These are phyloP conservation scores for Pilasporangium apinafurcum DNA, from an alignment of 352 stramenopile genomes.

Conservation along the genomic window DNA sequence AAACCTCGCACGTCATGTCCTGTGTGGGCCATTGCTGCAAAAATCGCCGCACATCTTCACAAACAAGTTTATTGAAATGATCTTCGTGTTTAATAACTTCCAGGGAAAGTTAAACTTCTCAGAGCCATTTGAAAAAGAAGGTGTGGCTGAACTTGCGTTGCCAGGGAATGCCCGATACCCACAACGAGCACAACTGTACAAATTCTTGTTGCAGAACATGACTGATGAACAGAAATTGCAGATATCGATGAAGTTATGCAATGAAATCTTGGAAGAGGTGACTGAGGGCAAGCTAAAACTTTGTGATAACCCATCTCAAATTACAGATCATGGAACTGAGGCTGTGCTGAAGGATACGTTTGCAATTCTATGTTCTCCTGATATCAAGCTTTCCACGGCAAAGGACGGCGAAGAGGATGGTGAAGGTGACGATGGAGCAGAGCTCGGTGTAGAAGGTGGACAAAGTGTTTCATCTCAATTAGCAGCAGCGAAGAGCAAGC, in stretches of 20 bases:
- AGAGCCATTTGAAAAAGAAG: constrained; percentile 58
- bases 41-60: constrained; percentile 94
- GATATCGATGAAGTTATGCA: constrained; percentile 93
- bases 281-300: constrained; percentile 71
- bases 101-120: constrained; percentile 55
- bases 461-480: constrained; percentile 68
- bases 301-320: constrained; percentile 66
- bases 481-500: constrained; percentile 86
- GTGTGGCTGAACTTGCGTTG: constrained; percentile 53
- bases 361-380: constrained; percentile 78
- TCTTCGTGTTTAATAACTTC: constrained; percentile 95
- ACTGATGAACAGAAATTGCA: constrained; percentile 95
- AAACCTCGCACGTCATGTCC: constrained; percentile 89
- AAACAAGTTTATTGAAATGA: constrained; percentile 96
- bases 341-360: constrained; percentile 84
- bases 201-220: constrained; percentile 93
- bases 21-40: constrained; percentile 86
- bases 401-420: constrained; percentile 52
- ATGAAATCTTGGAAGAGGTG: constrained; percentile 90
- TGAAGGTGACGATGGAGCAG: constrained; percentile 55
- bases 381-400: constrained; percentile 77
- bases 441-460: constrained; percentile 21
- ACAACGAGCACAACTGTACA: constrained; percentile 89
- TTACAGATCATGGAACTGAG: constrained; percentile 84
- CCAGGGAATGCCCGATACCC: constrained; percentile 45